Evolutionary conservation across 768 basidiomycete genomes (phyloP).

Genomic region (Podaxis pistillaris): DNA sequence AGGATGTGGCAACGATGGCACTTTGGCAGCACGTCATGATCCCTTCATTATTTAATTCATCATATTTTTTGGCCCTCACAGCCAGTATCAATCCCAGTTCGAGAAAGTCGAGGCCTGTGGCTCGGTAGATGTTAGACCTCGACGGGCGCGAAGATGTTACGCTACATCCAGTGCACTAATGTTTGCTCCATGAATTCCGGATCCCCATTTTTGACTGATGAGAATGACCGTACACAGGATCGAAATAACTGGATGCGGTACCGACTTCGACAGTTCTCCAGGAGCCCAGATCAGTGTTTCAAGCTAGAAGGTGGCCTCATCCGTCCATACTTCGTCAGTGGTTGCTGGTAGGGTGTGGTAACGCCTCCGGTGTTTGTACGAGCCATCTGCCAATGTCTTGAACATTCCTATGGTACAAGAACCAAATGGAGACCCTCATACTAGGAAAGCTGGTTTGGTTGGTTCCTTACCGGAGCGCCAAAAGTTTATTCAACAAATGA

Average conservation of each 20-base stretch:
- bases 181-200: neutral
- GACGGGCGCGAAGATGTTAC: neutral
- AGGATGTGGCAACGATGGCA: constrained; percentile 11
- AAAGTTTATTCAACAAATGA: neutral
- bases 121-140: neutral
- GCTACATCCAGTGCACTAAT: neutral
- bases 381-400: neutral
- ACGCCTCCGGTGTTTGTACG: neutral
- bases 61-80: neutral
- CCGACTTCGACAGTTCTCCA: constrained; percentile 10
- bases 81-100: neutral
- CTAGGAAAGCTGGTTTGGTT: neutral
- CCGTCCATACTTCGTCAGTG: neutral
- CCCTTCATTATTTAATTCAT: neutral
- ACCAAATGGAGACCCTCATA: neutral
- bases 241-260: neutral
- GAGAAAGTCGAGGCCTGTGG: neutral
- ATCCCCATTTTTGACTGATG: constrained; percentile 11
- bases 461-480: neutral
- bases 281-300: constrained; percentile 11
- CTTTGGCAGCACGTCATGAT: neutral
- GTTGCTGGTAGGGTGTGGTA: neutral
- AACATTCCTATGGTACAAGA: neutral
- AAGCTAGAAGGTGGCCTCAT: neutral
- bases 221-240: neutral